phyloP scores from a whole-genome alignment of 2,329 filamentous ascomycete species.

The Fusarium armeniacum region DNA sequence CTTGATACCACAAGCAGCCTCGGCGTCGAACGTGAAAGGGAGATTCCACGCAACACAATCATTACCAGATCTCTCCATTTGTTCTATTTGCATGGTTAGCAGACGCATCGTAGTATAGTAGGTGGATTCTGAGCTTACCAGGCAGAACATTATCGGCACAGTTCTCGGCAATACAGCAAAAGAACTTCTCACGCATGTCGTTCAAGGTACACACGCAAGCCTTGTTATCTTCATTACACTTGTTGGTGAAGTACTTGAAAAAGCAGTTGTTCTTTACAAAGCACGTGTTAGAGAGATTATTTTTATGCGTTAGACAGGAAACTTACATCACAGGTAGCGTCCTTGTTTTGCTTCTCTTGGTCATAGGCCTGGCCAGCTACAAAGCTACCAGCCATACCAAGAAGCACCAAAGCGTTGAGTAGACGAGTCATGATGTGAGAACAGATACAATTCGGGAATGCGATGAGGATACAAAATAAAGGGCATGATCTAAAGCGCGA shows the following conservation, averaged over 20 bases:
- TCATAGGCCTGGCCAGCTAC: constrained; percentile 11
- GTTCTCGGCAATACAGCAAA: constrained; percentile 15
- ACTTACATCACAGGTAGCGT: constrained; percentile 9
- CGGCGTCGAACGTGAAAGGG: constrained; percentile 11
- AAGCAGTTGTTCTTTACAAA: constrained; percentile 8
- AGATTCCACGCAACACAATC: neutral
- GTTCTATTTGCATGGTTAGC: neutral
- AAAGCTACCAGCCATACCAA: neutral
- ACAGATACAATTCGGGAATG: no score
- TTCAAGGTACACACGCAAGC: constrained; percentile 11
- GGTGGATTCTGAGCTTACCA: neutral
- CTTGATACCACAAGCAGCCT: constrained; percentile 22
- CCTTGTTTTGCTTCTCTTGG: constrained; percentile 10
- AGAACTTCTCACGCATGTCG: constrained; percentile 12
- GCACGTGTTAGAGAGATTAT: accelerated
- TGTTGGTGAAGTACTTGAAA: constrained; percentile 20
- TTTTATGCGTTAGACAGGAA: accelerated
- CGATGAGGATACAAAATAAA: neutral
- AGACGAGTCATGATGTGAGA: constrained; percentile 3
- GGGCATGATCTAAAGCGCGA: neutral
- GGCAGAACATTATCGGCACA: constrained; percentile 4
- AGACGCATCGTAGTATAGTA: accelerated
- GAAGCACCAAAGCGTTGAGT: neutral
- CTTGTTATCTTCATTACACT: constrained; percentile 17
- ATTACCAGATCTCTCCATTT: neutral